Conservation (phyloP, 352 stramenopile species). For the Pythium utonaiense region DNA sequence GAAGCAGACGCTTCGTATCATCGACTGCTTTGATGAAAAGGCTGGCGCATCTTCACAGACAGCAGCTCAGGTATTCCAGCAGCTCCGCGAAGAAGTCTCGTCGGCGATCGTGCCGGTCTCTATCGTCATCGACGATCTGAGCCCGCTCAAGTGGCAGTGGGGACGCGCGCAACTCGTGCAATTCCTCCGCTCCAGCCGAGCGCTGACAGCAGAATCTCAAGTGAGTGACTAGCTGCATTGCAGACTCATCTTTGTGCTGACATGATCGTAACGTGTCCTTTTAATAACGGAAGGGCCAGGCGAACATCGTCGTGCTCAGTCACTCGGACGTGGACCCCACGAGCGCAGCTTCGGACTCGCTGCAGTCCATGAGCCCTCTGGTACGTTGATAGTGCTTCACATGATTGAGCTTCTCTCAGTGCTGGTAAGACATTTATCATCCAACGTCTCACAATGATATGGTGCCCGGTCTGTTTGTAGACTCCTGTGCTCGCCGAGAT, state of each 20-base stretch:
- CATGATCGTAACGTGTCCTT: neutral
- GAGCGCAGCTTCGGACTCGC: neutral
- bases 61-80: constrained; percentile 29
- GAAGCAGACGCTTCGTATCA: constrained; percentile 34
- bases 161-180: constrained; percentile 34
- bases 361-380: neutral
- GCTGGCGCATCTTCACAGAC: neutral
- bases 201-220: constrained; percentile 45
- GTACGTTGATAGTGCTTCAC: neutral
- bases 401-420: no score
- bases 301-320: constrained; percentile 55
- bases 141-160: constrained; percentile 57
- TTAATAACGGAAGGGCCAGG: constrained; percentile 19
- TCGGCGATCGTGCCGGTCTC: constrained; percentile 31
- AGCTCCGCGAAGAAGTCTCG: constrained; percentile 39
- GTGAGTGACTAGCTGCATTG: constrained; percentile 13
- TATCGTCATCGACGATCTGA: constrained; percentile 65
- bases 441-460: no score
- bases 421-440: no score
- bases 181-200: constrained; percentile 66
- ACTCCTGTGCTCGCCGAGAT: constrained; percentile 48
- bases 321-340: constrained; percentile 46
- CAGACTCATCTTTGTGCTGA: no score
- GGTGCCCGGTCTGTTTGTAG: constrained; percentile 27
- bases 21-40: constrained; percentile 34